Evolutionary conservation across 768 basidiomycete genomes (phyloP), one percentile per base, ranked within the genome.

Genomic region (Rubroboletus pulcherrimus): DNA sequence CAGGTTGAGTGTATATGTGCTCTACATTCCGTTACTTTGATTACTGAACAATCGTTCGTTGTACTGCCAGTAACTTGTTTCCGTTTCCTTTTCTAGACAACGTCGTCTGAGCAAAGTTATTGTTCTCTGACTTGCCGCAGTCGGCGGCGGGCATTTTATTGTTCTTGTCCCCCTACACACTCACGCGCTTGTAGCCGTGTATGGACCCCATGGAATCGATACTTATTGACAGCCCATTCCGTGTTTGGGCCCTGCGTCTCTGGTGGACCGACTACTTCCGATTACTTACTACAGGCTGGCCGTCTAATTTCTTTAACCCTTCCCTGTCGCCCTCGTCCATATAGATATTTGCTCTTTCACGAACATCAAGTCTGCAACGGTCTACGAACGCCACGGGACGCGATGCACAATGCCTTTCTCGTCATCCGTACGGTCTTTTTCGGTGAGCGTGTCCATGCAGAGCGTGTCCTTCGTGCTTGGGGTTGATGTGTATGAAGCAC

Each of bases 351-450:
- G 4, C 38, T 54, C 61, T 46, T 57, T 66, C 53, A 62, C 62
- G 56, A 61, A 47, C 37, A 43, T 45, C 53, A 51, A 55, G 31
- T 38, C 50, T 54, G 26, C 51, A 44, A 51, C 43, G 52, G 11
- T 49, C 54, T 24, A 43, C 57, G 30, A 60, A 29, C 7, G n/a
- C 15, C 30, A 48, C 47, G 29, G 30, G 54, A 53, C 62, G 51
- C 58, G 29, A 77, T 80, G 75, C 73, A 70, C 53, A 85, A 78
- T 63, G 71, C 78, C 4, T 85, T 88, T 67, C 69, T 87, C 49
- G 68, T 83, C 51, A 64, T 79, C 54, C 82, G 87, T 51, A 76
- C 81, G 29, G 76, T 84, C 39, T 67, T 81, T 53, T 80, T 87
- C 58, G 78, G 87, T 85, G 56, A 66, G 82, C 65, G 0, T 15